A percentile compares a stretch with the other conserved stretches of the same genome.
Conservation (phyloP, 495 filamentous ascomycete genomes). For the Penicillium cinerascens region DNA sequence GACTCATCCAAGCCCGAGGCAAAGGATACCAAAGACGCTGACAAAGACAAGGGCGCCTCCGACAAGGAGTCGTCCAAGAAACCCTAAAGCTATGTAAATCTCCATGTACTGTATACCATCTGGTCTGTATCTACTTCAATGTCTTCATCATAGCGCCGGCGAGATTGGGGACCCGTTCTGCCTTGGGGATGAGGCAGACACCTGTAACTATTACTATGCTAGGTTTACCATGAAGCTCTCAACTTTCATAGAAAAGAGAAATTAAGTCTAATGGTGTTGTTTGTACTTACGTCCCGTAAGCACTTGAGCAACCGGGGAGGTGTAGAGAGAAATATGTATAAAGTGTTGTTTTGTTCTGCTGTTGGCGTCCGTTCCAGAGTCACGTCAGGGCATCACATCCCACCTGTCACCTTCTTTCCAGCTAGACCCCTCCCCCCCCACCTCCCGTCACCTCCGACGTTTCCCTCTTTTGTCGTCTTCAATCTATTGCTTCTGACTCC, state of each 20-base stretch:
- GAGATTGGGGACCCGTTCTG: slow-evolving; percentile 31
- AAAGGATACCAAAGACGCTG: slow-evolving; percentile 24
- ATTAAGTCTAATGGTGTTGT: not conserved
- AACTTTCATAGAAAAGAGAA: slow-evolving; percentile 7
- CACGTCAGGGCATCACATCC: slow-evolving; percentile 17
- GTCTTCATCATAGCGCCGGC: slow-evolving; percentile 46
- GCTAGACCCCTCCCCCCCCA: slow-evolving; percentile 4
- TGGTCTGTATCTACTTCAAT: slow-evolving; percentile 34
- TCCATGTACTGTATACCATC: slow-evolving; percentile 26
- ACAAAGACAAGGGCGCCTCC: slow-evolving; percentile 37
- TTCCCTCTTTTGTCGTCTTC: not conserved
- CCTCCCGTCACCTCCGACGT: slow-evolving; percentile 1
- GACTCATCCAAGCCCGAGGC: slow-evolving; percentile 33
- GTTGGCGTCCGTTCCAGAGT: not conserved
- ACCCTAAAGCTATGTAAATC: slow-evolving; percentile 36
- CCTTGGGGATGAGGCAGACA: slow-evolving; percentile 15
- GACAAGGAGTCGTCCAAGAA: slow-evolving; percentile 47
- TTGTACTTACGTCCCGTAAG: not conserved
- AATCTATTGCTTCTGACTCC: not conserved
- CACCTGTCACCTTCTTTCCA: slow-evolving; percentile 13
- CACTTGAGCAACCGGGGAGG: not conserved
- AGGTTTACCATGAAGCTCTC: slow-evolving; percentile 26
- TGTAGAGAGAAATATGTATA: not conserved
- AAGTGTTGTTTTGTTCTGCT: not conserved
- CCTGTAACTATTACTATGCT: slow-evolving; percentile 30